phyloP scores from a whole-genome alignment of 345 rosid species.

The Hibiscus syriacus region DNA sequence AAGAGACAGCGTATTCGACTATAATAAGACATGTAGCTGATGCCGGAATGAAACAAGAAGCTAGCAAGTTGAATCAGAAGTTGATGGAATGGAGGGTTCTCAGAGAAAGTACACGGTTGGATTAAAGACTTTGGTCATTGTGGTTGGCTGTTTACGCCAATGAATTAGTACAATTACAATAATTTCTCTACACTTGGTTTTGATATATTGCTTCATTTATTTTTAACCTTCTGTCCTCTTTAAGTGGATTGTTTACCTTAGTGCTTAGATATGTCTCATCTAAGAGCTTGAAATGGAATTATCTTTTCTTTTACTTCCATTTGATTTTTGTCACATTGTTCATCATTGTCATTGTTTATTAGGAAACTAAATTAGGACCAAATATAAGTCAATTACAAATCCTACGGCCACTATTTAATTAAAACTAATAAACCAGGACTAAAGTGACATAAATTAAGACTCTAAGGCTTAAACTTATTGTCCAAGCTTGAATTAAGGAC shows the following conservation, averaged over 20 bases:
- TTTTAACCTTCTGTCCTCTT: background rate
- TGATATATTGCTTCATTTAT: background rate
- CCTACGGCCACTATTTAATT: no score
- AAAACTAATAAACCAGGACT: no score
- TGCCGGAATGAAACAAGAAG: slow-evolving; percentile 59
- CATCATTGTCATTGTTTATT: no score
- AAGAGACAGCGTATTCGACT: slow-evolving; percentile 30
- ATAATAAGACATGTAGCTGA: slow-evolving; percentile 43
- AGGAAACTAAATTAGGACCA: no score
- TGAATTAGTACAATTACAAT: background rate
- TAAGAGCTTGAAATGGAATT: background rate
- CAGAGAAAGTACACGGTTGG: slow-evolving; percentile 8
- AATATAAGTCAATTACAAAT: no score
- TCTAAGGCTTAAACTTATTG: no score
- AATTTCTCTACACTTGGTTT: background rate
- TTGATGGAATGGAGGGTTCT: slow-evolving; percentile 40
- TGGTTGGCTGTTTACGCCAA: background rate
- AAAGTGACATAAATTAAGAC: no score
- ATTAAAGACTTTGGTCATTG: background rate
- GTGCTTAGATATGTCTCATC: background rate
- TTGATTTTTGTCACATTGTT: no score
- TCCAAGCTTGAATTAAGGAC: no score
- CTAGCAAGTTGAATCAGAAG: slow-evolving; percentile 40
- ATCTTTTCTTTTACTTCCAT: background rate
- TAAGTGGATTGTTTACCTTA: background rate